These are phyloP conservation scores for Rhodotorula sp. DNA, from an alignment of 1,284 basidiomycete genomes.

Conservation along the genomic window DNA sequence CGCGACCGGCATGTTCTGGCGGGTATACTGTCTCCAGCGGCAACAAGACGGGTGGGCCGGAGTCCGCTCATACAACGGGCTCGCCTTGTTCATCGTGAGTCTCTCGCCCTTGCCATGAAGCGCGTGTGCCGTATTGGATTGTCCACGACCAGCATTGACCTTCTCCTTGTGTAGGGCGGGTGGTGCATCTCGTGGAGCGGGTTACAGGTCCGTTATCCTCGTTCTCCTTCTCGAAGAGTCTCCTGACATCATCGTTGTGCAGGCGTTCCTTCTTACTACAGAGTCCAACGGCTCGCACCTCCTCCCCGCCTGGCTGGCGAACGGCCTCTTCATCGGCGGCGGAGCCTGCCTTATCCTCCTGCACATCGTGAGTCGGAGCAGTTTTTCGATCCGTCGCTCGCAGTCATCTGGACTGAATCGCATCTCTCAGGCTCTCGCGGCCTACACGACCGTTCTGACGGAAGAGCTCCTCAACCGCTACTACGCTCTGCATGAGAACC, in stretches of 20 bases:
- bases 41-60: background rate
- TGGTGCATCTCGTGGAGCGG: background rate
- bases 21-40: background rate
- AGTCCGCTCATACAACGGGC: background rate
- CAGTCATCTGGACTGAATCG: too few relatives aligned
- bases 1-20: background rate
- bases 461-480: background rate
- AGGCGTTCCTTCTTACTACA: constrained; percentile 7
- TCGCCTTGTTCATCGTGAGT: background rate
- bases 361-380: background rate
- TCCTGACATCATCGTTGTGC: too few relatives aligned
- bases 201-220: background rate
- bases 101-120: too few relatives aligned
- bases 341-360: background rate
- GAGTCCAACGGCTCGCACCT: background rate
- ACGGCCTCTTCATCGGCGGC: constrained; percentile 1
- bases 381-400: too few relatives aligned
- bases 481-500: background rate
- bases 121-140: too few relatives aligned
- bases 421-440: background rate
- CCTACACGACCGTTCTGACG: background rate
- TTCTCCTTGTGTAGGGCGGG: background rate
- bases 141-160: too few relatives aligned
- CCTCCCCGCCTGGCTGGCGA: background rate
- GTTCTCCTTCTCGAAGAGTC: too few relatives aligned